Conservation (phyloP, 805 yeast genomes). For the Metschnikowia lachancei region DNA sequence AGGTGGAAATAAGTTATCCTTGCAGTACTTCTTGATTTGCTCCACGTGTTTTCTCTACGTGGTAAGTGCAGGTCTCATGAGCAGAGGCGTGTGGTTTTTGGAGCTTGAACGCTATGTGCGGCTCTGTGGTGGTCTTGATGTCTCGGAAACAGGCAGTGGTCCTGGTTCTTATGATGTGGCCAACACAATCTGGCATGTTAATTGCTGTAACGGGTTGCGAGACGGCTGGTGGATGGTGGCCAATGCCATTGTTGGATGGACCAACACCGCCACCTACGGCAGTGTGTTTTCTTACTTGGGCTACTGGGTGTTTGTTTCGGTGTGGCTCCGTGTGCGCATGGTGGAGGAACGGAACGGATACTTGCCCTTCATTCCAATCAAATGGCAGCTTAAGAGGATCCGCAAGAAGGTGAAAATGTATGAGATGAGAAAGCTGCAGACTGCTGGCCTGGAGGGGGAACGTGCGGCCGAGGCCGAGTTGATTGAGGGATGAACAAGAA, state of each 20-base stretch:
- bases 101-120: conserved; percentile 40
- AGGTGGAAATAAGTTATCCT: conserved; percentile 42
- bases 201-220: conserved; percentile 44
- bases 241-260: conserved; percentile 47
- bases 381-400: conserved; percentile 57
- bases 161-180: conserved; percentile 45
- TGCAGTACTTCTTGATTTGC: conserved; percentile 40
- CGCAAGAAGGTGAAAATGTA: conserved; percentile 31
- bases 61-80: conserved; percentile 45
- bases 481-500: neutral
- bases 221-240: conserved; percentile 49
- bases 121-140: conserved; percentile 41
- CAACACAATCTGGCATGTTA: conserved; percentile 45
- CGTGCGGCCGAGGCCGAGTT: conserved; percentile 19
- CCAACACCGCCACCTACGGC: conserved; percentile 46
- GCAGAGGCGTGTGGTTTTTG: conserved; percentile 45
- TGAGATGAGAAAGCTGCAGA: conserved; percentile 15
- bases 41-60: conserved; percentile 42
- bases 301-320: conserved; percentile 38
- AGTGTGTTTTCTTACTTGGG: conserved; percentile 37
- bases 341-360: conserved; percentile 39
- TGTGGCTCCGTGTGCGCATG: conserved; percentile 30
- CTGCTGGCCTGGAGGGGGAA: conserved; percentile 3
- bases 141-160: conserved; percentile 44
- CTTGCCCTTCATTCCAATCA: conserved; percentile 51